These are phyloP conservation scores for Penicillium crystallinum DNA, from an alignment of 495 filamentous ascomycete species.

Conservation along the genomic window DNA sequence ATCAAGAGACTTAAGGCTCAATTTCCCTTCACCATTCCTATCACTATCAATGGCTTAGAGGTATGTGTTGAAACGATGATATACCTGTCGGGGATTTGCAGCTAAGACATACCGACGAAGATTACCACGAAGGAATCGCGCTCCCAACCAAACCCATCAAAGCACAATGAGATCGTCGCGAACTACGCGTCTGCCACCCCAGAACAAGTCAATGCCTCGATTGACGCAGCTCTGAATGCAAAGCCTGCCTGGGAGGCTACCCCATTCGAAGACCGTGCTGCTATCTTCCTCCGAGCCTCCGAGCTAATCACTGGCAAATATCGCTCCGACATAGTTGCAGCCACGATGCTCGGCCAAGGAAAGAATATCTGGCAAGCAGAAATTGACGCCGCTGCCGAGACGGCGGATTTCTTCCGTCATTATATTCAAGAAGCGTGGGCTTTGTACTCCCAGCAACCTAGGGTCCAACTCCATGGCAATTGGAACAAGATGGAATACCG, in stretches of 20 bases:
- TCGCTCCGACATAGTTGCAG: constrained; percentile 83
- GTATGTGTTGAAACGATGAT: constrained; percentile 4
- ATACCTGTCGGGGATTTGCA: background rate
- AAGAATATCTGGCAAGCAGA: constrained; percentile 97
- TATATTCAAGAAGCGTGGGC: constrained; percentile 71
- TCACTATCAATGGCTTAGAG: constrained; percentile 24
- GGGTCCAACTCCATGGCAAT: constrained; percentile 40
- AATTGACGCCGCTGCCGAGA: constrained; percentile 87
- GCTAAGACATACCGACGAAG: background rate
- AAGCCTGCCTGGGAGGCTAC: constrained; percentile 75
- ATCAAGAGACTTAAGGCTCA: constrained; percentile 23
- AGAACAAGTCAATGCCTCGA: constrained; percentile 63
- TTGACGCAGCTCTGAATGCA: constrained; percentile 73
- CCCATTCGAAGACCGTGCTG: constrained; percentile 81
- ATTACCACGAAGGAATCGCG: constrained; percentile 15
- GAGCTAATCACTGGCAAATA: constrained; percentile 85
- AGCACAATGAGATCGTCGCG: constrained; percentile 62
- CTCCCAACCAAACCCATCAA: constrained; percentile 65
- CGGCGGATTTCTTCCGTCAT: constrained; percentile 79
- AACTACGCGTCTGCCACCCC: constrained; percentile 66
- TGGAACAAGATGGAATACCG: constrained; percentile 78
- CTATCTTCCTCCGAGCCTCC: constrained; percentile 85
- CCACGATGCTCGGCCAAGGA: constrained; percentile 90
- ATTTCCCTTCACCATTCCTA: constrained; percentile 25
- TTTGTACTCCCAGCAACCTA: constrained; percentile 68